These are phyloP conservation scores for Neurospora sp. DNA, from an alignment of 495 filamentous ascomycete species.

Conservation along the genomic window DNA sequence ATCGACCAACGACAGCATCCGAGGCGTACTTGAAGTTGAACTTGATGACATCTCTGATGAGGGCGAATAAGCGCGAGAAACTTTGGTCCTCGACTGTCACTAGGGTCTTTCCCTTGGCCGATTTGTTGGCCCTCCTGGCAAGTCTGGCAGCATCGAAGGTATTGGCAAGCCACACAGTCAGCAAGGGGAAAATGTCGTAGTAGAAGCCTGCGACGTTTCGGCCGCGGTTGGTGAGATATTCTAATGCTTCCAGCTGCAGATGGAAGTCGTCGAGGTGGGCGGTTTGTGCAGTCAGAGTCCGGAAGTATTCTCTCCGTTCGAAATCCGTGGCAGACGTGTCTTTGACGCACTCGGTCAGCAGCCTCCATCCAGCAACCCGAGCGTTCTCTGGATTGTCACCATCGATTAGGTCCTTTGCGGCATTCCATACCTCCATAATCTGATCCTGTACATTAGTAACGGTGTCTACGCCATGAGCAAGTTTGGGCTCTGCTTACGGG, in stretches of 20 bases:
- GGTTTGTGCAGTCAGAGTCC: slow-evolving; percentile 39
- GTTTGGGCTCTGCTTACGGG: slow-evolving; percentile 25
- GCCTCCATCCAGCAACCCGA: slow-evolving; percentile 48
- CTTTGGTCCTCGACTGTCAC: slow-evolving; percentile 55
- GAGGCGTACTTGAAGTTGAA: slow-evolving; percentile 71
- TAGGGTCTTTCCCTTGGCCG: slow-evolving; percentile 39
- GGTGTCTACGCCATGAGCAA: not conserved
- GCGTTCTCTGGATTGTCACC: slow-evolving; percentile 42
- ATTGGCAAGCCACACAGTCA: slow-evolving; percentile 47
- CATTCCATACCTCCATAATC: slow-evolving; percentile 50
- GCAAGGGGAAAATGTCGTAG: slow-evolving; percentile 46
- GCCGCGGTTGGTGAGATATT: slow-evolving; percentile 52
- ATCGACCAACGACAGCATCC: slow-evolving; percentile 51
- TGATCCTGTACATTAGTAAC: slow-evolving; percentile 5
- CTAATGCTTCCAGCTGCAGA: slow-evolving; percentile 51
- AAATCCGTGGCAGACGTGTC: slow-evolving; percentile 49
- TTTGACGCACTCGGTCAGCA: slow-evolving; percentile 55
- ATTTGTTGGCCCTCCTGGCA: slow-evolving; percentile 29
- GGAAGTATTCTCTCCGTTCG: slow-evolving; percentile 56
- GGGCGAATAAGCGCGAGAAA: slow-evolving; percentile 59
- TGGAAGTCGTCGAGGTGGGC: slow-evolving; percentile 49
- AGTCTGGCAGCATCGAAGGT: slow-evolving; percentile 44
- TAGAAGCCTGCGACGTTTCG: slow-evolving; percentile 56
- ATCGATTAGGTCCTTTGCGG: slow-evolving; percentile 54
- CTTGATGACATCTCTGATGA: slow-evolving; percentile 70